Evolutionary conservation across 371 early-diverging fungal species (phyloP), one percentile per base, ranked within the genome.

Genomic region (Parasitella parasitica): DNA sequence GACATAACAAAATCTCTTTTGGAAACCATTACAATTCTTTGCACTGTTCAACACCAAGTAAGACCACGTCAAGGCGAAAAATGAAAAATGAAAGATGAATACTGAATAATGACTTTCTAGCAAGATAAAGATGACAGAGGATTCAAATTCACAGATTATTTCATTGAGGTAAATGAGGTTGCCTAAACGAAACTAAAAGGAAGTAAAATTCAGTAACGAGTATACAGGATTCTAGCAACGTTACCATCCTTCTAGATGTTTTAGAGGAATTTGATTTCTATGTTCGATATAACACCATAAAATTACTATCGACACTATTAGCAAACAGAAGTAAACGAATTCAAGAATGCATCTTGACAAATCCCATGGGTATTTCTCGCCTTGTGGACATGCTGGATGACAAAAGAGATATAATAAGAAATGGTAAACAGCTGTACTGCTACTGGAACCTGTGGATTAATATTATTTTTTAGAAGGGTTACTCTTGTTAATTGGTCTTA

Each of bases 301-400:
- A 95, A 71, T 80, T 97, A 15, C 78, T 98, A 9, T 77, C 89
- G 0, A 88, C 89, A 0, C 77, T 98, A 7, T 71, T 90, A 20
- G 59, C 77, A n/a, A 88, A 86, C 67, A 72, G 85, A 39, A 78
- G 86, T 22, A 78, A 82, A 34, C 82, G 86, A 18, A 77, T 97
- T 22, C 95, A 96, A 74, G 90, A 91, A 18, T 88, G 90, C 59
- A 86, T 97, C 22, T 78, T 98, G 67, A 91, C 91, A 6, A 87
- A 88, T 35, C 97, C 98, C 1, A 85, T 91, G 74, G 96, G 97
- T 16, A 89, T 98, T 54, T 90, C 95, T 2, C 83, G 93, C 34
- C 85, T 98, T 37, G 94, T 97, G 52, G 97, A 97, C 67, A 76
- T 97, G 51, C 75, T 98, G 43, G 93, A 94, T 48, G 97, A 97